Percentiles rank a stretch among this genome's conserved stretches.
phyloP scores from a whole-genome alignment of 805 yeast genomes.

The Hanseniaspora occidentalis region DNA sequence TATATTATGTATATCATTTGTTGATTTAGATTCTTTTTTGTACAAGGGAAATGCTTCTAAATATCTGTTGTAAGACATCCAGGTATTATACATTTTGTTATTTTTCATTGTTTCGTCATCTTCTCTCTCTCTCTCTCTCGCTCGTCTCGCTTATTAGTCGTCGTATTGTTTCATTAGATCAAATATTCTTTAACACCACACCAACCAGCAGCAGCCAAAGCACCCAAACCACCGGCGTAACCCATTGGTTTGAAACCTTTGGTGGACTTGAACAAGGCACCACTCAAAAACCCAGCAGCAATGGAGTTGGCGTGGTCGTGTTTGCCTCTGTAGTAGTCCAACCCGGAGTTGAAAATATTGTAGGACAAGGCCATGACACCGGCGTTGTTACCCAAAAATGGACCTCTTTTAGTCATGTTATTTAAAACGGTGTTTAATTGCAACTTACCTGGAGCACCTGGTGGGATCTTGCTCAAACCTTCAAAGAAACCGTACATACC shows the following conservation, averaged over 20 bases:
- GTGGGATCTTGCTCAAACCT: slow-evolving; percentile 69
- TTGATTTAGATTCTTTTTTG: too few relatives aligned
- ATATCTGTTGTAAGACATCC: too few relatives aligned
- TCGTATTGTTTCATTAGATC: not conserved
- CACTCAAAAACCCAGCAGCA: slow-evolving; percentile 82
- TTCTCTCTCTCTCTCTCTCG: not conserved
- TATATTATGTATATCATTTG: too few relatives aligned
- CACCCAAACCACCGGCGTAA: slow-evolving; percentile 69
- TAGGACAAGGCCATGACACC: slow-evolving; percentile 88
- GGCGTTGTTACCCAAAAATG: slow-evolving; percentile 87
- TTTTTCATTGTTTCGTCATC: too few relatives aligned
- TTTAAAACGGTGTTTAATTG: slow-evolving; percentile 82
- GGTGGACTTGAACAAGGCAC: slow-evolving; percentile 80
- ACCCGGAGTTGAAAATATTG: slow-evolving; percentile 67
- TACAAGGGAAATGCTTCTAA: too few relatives aligned
- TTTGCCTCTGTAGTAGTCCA: slow-evolving; percentile 74
- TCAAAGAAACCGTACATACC: slow-evolving; percentile 82
- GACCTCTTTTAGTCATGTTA: slow-evolving; percentile 90
- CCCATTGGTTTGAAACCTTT: slow-evolving; percentile 84
- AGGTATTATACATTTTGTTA: too few relatives aligned
- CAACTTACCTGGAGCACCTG: slow-evolving; percentile 64
- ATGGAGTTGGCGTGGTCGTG: slow-evolving; percentile 81
- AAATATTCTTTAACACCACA: slow-evolving; percentile 49
- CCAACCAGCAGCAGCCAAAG: slow-evolving; percentile 90
- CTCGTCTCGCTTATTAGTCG: not conserved